These are phyloP conservation scores for Francoa sonchifolia DNA, from an alignment of 441 rosid genomes.

Conservation along the genomic window DNA sequence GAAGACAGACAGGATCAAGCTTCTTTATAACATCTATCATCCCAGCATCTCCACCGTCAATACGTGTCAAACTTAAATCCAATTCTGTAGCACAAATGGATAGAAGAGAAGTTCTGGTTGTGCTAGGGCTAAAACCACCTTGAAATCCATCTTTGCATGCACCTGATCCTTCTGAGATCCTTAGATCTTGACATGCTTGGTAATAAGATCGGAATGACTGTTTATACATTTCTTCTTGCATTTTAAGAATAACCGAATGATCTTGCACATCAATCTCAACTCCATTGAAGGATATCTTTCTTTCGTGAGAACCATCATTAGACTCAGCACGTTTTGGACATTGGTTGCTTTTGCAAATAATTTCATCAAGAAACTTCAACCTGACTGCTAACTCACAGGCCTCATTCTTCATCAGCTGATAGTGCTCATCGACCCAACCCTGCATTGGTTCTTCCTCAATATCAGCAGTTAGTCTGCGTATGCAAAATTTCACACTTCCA, in stretches of 20 bases:
- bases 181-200: constrained; percentile 74
- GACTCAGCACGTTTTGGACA: constrained; percentile 43
- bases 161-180: constrained; percentile 67
- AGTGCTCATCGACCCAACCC: constrained; percentile 99
- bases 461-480: constrained; percentile 76
- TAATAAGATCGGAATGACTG: constrained; percentile 80
- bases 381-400: constrained; percentile 90
- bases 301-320: constrained; percentile 40
- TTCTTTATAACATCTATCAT: constrained; percentile 76
- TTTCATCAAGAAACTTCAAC: constrained; percentile 76
- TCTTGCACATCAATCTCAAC: constrained; percentile 53
- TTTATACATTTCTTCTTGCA: constrained; percentile 62
- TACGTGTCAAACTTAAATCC: constrained; percentile 64
- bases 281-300: constrained; percentile 43
- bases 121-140: constrained; percentile 81
- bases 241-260: constrained; percentile 39
- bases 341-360: constrained; percentile 31
- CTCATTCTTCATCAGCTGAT: constrained; percentile 70
- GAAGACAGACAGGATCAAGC: constrained; percentile 77
- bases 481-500: constrained; percentile 65
- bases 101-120: constrained; percentile 68
- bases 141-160: constrained; percentile 78
- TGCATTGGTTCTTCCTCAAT: constrained; percentile 98
- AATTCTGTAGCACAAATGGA: constrained; percentile 77
- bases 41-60: constrained; percentile 86